Percentiles rank a stretch among this genome's conserved stretches.
These are phyloP conservation scores for Thalassiosira hispida DNA, from an alignment of 352 stramenopile genomes.

Conservation along the genomic window DNA sequence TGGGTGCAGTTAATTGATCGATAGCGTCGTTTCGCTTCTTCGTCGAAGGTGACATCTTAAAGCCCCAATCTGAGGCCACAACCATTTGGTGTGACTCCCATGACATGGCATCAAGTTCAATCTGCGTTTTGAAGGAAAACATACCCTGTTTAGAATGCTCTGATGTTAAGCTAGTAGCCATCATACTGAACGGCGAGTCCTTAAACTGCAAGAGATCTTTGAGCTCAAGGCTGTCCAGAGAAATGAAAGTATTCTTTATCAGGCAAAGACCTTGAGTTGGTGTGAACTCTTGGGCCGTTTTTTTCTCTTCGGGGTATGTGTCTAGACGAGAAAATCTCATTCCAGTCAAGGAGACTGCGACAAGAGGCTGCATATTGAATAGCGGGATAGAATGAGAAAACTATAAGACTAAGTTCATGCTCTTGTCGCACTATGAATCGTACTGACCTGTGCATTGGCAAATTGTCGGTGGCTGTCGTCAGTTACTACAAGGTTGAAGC, in stretches of 20 bases:
- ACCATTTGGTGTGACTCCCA: conserved; percentile 36
- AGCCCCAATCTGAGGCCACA: conserved; percentile 36
- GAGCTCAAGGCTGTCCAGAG: conserved; percentile 59
- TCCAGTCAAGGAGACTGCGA: conserved; percentile 21
- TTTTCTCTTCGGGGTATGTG: neutral
- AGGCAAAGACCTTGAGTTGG: neutral
- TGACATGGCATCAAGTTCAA: conserved; percentile 27
- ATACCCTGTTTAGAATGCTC: neutral
- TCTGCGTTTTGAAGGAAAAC: conserved; percentile 16
- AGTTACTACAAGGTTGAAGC: conserved; percentile 49
- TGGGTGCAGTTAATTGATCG: conserved; percentile 1
- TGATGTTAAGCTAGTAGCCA: conserved; percentile 27
- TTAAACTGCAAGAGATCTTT: conserved; percentile 61
- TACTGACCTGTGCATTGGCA: conserved; percentile 59
- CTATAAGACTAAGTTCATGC: too few relatives aligned
- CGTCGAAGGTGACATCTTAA: conserved; percentile 30
- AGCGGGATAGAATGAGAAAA: neutral
- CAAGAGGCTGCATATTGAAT: conserved; percentile 20
- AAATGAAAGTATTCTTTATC: conserved; percentile 23
- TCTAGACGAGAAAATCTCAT: conserved; percentile 32
- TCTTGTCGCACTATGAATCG: neutral
- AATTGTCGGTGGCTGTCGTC: conserved; percentile 79
- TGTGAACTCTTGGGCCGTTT: neutral
- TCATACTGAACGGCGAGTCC: conserved; percentile 39
- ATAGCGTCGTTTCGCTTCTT: conserved; percentile 16